A percentile compares a stretch with the other conserved stretches of the same genome.
phyloP scores from a whole-genome alignment of 75 land plant genomes.

The Selaginella moellendorffii region DNA sequence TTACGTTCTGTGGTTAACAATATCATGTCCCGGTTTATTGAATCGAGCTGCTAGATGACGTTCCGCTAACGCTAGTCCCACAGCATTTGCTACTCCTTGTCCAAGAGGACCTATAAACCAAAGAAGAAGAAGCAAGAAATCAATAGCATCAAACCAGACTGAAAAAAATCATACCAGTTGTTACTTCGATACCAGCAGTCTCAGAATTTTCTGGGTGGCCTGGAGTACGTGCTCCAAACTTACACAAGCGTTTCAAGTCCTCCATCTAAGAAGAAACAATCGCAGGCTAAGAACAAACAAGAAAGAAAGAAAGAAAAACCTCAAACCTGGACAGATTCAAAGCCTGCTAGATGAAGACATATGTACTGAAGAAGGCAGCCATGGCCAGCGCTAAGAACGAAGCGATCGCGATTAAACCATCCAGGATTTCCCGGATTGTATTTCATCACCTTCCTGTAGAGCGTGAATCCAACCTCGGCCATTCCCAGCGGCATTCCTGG shows the following conservation, averaged over 20 bases:
- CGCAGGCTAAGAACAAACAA: neutral
- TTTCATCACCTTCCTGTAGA: slow-evolving; percentile 51
- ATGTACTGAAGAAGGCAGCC: slow-evolving; percentile 64
- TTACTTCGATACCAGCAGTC: slow-evolving; percentile 51
- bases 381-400: slow-evolving; percentile 63
- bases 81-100: slow-evolving; percentile 81
- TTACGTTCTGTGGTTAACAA: slow-evolving; percentile 59
- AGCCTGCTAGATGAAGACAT: slow-evolving; percentile 57
- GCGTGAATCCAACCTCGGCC: slow-evolving; percentile 47
- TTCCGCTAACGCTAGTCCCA: slow-evolving; percentile 59
- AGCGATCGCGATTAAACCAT: slow-evolving; percentile 67
- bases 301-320: neutral
- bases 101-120: slow-evolving; percentile 47
- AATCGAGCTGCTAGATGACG: slow-evolving; percentile 52
- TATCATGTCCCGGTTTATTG: slow-evolving; percentile 36
- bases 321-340: slow-evolving; percentile 45
- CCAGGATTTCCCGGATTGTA: slow-evolving; percentile 48
- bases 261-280: slow-evolving; percentile 29
- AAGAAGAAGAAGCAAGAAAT: no score
- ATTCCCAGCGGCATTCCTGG: slow-evolving; percentile 55
- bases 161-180: slow-evolving; percentile 31
- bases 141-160: no score
- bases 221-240: slow-evolving; percentile 41
- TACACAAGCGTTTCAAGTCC: slow-evolving; percentile 38
- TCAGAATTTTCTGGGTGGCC: slow-evolving; percentile 57